Conservation (phyloP, 495 filamentous ascomycete genomes). For the Melanomma pulvis-pyrius region DNA sequence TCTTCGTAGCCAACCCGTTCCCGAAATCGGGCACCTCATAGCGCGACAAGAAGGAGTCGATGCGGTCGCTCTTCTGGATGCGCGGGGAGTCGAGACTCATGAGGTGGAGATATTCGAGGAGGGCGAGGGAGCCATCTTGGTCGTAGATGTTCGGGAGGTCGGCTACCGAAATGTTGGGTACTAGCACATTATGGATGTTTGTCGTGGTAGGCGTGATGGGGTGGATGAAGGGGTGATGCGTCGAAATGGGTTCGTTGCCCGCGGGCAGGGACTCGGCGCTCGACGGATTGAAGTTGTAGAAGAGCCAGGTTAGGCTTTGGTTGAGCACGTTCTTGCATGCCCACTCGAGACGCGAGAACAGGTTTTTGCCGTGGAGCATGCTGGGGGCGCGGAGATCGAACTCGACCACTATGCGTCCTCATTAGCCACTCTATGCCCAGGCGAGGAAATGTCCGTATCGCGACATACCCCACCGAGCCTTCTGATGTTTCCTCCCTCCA, state of each 20-base stretch:
- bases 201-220: constrained; percentile 7
- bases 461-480: constrained; percentile 62
- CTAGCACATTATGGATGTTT: background rate
- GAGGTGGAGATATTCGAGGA: constrained; percentile 86
- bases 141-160: constrained; percentile 20
- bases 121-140: constrained; percentile 28
- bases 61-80: constrained; percentile 62
- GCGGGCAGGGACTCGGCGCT: constrained; percentile 11
- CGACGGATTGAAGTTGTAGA: constrained; percentile 62
- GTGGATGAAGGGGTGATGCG: constrained; percentile 22
- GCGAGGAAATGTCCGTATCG: constrained; percentile 23
- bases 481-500: constrained; percentile 62
- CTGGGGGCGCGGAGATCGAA: constrained; percentile 75
- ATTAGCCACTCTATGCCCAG: background rate
- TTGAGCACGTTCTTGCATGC: constrained; percentile 82
- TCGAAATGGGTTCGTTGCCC: constrained; percentile 24
- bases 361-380: constrained; percentile 90
- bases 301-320: constrained; percentile 75
- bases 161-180: constrained; percentile 9
- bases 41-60: constrained; percentile 81
- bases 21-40: constrained; percentile 65
- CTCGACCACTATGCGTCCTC: constrained; percentile 65
- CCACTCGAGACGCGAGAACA: constrained; percentile 82
- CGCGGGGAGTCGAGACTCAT: constrained; percentile 73
- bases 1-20: background rate